Percentiles rank a stretch among this genome's conserved stretches.
Conservation (phyloP, 169 alveolate genomes). For the Besnoitia besnoiti region DNA sequence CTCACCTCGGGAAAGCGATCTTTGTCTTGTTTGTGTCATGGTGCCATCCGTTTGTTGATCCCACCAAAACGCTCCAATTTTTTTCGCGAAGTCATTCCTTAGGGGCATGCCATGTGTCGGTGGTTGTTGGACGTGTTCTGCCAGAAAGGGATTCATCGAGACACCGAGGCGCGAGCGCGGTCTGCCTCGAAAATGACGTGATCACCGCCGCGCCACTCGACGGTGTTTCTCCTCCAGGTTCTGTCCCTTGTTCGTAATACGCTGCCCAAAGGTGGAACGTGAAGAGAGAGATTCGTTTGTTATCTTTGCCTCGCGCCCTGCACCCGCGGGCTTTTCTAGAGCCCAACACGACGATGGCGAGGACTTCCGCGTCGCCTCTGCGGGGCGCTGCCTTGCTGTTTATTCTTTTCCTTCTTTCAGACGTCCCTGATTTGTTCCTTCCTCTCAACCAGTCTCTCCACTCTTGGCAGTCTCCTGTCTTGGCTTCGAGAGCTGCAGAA, state of each 20-base stretch:
- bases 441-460: background rate
- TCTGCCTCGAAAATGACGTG: background rate
- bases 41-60: no score
- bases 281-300: background rate
- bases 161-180: no score
- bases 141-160: no score
- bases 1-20: no score
- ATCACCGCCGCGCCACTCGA: background rate
- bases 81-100: no score
- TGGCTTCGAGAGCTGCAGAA: background rate
- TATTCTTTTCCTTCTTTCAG: background rate
- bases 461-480: background rate
- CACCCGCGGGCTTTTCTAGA: background rate
- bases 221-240: background rate
- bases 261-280: background rate
- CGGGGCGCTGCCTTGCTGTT: background rate
- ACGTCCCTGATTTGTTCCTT: background rate
- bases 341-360: background rate
- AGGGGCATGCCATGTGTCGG: no score
- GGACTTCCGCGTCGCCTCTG: background rate
- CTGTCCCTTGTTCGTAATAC: background rate
- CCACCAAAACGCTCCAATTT: no score
- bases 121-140: no score
- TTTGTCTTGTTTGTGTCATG: no score
- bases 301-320: background rate